Base-by-base conservation (phyloP, 1,284 basidiomycete genomes). In the Sporisorium sorghi region DNA sequence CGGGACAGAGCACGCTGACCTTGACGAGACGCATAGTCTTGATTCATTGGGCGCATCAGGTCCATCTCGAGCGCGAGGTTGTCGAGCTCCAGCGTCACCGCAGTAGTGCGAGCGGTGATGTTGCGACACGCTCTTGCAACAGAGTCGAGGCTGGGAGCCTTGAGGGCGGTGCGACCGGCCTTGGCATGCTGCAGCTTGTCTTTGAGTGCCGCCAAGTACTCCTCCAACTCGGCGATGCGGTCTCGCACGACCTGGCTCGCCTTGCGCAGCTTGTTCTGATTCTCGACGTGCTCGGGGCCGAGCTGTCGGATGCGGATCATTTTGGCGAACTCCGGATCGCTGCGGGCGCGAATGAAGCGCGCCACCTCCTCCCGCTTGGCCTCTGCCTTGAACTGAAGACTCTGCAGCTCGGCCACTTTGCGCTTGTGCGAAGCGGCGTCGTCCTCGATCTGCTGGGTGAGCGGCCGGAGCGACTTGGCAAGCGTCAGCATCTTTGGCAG, bases 231-330 rank as follows among this genome's bases (percentile, higher is more conserved):
- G 76, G 90, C 88, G 17, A 93, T 87, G 32, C 91, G 88, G 67
- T 91, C 90, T 26, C 88, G 89, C 33, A 92, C 89, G 15, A 86
- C 83, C 90, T 93, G 87, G 39, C 92, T 89, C 58, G 88, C 87
- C 59, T 90, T 89, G 43, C 93, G 88, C 28, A 95, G 85, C 58
- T 90, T 90, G 12, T 87, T 89, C 81, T 93, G 93, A 3, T 90
- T 90, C 83, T 94, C 93, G n/a, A 90, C 86, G 79, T 93, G 90
- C 79, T 95, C 93, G 0, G 93, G 93, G 7, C 91, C 91, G n/a
- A 95, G 87, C n/a, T 90, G 90, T 54, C 92, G 88, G 0, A 90
- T 86, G 81, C 90, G 91, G 42, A 94, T 85, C 88, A 93, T 91
- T 78, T 90, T 91, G 14, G 91, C 89, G 83, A 93, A 93, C 44